Percentiles rank a stretch among this genome's conserved stretches.
Conservation (phyloP, 331 rosid genomes). For the Spiraea crenata region DNA sequence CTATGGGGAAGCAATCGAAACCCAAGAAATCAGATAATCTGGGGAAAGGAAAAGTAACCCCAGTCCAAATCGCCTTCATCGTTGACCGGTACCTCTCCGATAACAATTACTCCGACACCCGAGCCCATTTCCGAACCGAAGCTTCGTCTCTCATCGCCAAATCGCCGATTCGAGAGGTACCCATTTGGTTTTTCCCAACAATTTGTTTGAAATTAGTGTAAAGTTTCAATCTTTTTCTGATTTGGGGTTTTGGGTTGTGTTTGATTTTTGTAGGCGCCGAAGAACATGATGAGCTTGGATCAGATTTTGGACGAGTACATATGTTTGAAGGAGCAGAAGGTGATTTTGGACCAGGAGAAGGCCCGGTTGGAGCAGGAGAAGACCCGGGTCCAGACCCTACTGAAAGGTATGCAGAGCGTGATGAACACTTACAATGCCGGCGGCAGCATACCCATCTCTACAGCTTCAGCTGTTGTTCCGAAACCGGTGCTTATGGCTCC, state of each 20-base stretch:
- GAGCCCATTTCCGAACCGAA: slow-evolving; percentile 54
- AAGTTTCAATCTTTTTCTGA: background rate
- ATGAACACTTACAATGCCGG: slow-evolving; percentile 49
- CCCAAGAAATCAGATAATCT: slow-evolving; percentile 36
- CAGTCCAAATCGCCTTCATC: slow-evolving; percentile 75
- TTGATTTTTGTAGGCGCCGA: slow-evolving; percentile 48
- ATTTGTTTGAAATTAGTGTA: background rate
- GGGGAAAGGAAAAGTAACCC: slow-evolving; percentile 60
- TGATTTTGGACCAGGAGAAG: slow-evolving; percentile 59
- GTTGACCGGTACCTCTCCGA: slow-evolving; percentile 75
- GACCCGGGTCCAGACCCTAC: slow-evolving; percentile 48
- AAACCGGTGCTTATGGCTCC: slow-evolving; percentile 32
- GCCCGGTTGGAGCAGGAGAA: slow-evolving; percentile 62
- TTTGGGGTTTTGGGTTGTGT: background rate
- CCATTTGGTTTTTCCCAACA: background rate
- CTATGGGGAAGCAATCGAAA: slow-evolving; percentile 62
- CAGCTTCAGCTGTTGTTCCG: slow-evolving; percentile 19
- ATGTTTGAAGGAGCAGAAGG: slow-evolving; percentile 70
- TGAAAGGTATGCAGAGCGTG: slow-evolving; percentile 58
- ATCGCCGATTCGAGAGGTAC: slow-evolving; percentile 64
- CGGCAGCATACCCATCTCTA: slow-evolving; percentile 20
- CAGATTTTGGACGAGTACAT: slow-evolving; percentile 71
- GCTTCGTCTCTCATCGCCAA: slow-evolving; percentile 66
- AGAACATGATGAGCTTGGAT: slow-evolving; percentile 56
- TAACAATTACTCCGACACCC: slow-evolving; percentile 49